Base-by-base conservation (phyloP, 2,329 filamentous ascomycete species). In the Penicillium brevicompactum region DNA sequence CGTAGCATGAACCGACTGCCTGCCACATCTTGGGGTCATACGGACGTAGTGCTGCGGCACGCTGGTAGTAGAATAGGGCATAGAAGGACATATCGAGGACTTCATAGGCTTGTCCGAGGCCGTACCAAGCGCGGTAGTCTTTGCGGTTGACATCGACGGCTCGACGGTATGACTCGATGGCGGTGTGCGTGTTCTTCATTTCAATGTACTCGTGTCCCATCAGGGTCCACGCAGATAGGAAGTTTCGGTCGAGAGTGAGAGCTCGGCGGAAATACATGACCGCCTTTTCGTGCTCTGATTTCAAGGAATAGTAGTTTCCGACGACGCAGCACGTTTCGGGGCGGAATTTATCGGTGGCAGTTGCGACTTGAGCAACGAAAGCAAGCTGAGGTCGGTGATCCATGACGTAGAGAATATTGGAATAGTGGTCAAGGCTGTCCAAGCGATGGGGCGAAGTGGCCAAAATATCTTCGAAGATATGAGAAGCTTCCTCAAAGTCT, bases 11-110 rank as follows among this genome's bases (percentile, higher is more conserved):
- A 9, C 91, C 94, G 5, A 99, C 92, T 0, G 94, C 94, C 79
- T 94, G 89, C 94, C 94, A 99, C 90, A 99, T 96, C 74, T 97
- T 97, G 0, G 92, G 91, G 65, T 99, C 94, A 82, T 93, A 97
- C 0, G 93, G 92, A n/a, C 92, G 86, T 1, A 99, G 80, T 0
- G 92, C 91, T 0, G 93, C 93, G 0, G 94, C 94, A 53, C 94
- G 91, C 70, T 97, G 95, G 78, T 96, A 97, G 76, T 99, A 99
- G 84, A 94, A 97, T 0, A 99, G 78, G 1, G 93, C 92, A 72
- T 99, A 99, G 42, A 92, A 92, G 70, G 96, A 91, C 91, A 97
- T 97, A 75, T 99, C 94, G 8, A 99, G 84, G 64, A 99, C 90
- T 73, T 99, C 94, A 69, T 99, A 99, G 1, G 94, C 95, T 72